Evolutionary conservation across 139 green algal genomes (phyloP).

Genomic region (Eudorina sp.): DNA sequence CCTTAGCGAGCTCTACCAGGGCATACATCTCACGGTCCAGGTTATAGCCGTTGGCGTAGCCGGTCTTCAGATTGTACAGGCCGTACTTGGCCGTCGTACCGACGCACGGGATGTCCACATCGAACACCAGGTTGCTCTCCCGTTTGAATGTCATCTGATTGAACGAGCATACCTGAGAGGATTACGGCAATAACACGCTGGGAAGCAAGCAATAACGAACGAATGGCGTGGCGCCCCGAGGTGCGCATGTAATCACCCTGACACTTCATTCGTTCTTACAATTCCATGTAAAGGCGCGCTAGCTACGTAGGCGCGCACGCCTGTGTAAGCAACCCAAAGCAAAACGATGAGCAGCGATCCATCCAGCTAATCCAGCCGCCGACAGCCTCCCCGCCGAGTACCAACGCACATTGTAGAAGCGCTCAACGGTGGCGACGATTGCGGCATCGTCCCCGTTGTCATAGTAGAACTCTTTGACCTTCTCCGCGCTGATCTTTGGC

Average conservation of each 20-base stretch:
- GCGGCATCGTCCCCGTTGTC: neutral
- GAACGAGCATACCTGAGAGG: neutral
- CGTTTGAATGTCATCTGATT: neutral
- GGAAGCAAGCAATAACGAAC: too few relatives aligned
- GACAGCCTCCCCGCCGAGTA: too few relatives aligned
- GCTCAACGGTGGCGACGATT: neutral
- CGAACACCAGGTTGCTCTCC: constrained; percentile 7
- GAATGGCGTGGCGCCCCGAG: too few relatives aligned
- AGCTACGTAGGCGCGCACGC: too few relatives aligned
- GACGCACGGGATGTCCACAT: too few relatives aligned
- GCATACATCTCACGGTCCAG: neutral
- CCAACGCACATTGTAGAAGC: neutral
- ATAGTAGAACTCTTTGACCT: neutral
- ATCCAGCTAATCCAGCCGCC: too few relatives aligned
- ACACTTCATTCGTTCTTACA: too few relatives aligned
- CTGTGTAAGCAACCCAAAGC: too few relatives aligned
- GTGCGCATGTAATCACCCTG: too few relatives aligned
- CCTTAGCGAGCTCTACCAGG: neutral
- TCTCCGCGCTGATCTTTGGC: neutral
- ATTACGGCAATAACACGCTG: too few relatives aligned
- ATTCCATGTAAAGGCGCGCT: too few relatives aligned
- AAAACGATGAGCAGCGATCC: too few relatives aligned
- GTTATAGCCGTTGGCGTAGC: neutral
- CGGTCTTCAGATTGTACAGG: neutral
- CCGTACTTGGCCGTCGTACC: neutral